phyloP scores from a whole-genome alignment of 345 rosid genomes.

The Syzygium aqueum region DNA sequence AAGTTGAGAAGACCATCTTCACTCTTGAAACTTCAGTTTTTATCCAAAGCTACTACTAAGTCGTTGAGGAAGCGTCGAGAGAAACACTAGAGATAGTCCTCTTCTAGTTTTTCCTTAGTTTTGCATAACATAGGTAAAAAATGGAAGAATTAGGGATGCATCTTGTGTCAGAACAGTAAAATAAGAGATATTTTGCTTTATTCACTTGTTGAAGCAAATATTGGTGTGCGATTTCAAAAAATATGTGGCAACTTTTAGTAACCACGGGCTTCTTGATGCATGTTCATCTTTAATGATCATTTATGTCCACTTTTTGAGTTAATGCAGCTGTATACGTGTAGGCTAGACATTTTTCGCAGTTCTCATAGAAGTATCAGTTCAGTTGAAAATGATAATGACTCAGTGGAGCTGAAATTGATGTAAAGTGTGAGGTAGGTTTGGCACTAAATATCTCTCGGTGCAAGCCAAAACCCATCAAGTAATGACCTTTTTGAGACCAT shows the following conservation, averaged over 20 bases:
- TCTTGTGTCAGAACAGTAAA: background rate
- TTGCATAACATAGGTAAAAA: background rate
- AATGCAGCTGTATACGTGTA: background rate
- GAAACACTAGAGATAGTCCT: background rate
- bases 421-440: background rate
- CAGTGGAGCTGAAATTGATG: background rate
- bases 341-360: background rate
- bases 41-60: background rate
- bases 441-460: background rate
- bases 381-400: background rate
- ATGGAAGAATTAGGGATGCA: background rate
- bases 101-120: background rate
- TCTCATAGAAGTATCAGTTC: background rate
- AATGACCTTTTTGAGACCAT: background rate
- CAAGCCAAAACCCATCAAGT: background rate
- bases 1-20: background rate
- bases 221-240: background rate
- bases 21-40: background rate
- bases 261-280: background rate
- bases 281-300: background rate
- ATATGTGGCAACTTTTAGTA: background rate
- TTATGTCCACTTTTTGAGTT: background rate
- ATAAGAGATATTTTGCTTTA: background rate
- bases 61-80: background rate
- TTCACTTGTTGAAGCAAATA: background rate